phyloP scores from a whole-genome alignment of 108 stramenopile genomes.

The Nitzschia inconspicua region DNA sequence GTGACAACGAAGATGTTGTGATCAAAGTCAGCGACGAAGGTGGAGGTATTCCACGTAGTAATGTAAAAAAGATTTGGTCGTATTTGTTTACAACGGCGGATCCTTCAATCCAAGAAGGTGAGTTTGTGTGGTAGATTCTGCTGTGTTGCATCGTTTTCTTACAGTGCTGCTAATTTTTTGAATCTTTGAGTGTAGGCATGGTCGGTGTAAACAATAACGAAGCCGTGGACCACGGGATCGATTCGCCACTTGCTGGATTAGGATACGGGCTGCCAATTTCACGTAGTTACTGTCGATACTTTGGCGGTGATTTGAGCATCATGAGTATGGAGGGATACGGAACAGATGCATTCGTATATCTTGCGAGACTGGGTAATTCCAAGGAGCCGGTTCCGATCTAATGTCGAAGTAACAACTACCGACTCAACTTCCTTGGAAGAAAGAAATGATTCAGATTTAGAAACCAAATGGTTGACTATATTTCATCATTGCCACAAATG shows the following conservation, averaged over 20 bases:
- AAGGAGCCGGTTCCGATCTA: constrained; percentile 85
- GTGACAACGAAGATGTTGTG: constrained; percentile 98
- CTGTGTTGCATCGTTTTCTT: too few species aligned
- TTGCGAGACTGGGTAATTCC: constrained; percentile 79
- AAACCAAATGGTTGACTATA: too few species aligned
- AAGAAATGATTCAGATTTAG: neutral
- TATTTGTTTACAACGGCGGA: constrained; percentile 92
- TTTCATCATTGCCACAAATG: too few species aligned
- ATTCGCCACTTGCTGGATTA: constrained; percentile 96
- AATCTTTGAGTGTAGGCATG: constrained; percentile 8
- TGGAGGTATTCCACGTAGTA: constrained; percentile 95
- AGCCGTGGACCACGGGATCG: constrained; percentile 83
- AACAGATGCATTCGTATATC: constrained; percentile 97
- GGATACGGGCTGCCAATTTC: constrained; percentile 98
- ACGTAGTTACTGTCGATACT: constrained; percentile 94
- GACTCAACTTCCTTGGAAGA: neutral
- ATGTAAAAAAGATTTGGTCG: constrained; percentile 93
- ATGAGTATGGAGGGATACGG: constrained; percentile 99
- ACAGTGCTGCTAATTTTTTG: too few species aligned
- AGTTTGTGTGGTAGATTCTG: constrained; percentile 40
- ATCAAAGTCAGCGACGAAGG: constrained; percentile 99
- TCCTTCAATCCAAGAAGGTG: constrained; percentile 78
- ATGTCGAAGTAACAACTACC: neutral
- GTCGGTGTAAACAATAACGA: constrained; percentile 37
- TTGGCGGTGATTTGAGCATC: constrained; percentile 96